These are phyloP conservation scores for Hymenoscyphus occultus DNA, from an alignment of 2,329 filamentous ascomycete species.

Conservation along the genomic window DNA sequence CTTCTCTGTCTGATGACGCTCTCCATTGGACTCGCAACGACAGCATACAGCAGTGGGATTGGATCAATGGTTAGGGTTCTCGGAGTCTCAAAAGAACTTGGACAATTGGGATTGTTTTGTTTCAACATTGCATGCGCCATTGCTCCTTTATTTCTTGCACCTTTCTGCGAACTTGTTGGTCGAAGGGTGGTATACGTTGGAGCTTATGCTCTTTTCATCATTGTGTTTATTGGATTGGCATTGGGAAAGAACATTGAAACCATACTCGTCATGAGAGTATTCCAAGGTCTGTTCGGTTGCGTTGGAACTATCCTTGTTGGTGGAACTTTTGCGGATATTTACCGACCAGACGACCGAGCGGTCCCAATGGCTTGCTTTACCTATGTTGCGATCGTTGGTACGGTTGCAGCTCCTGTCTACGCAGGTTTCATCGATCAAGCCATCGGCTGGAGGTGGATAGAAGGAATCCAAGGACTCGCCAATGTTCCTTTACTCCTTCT, in stretches of 20 bases:
- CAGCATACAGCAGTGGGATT: conserved; percentile 50
- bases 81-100: conserved; percentile 41
- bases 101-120: conserved; percentile 62
- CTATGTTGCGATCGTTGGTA: conserved; percentile 71
- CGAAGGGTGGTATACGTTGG: conserved; percentile 75
- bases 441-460: conserved; percentile 78
- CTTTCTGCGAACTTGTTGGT: conserved; percentile 83
- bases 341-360: conserved; percentile 72
- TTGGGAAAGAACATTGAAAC: conserved; percentile 69
- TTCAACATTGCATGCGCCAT: conserved; percentile 73
- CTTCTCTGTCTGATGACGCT: conserved; percentile 52
- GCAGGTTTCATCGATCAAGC: conserved; percentile 56
- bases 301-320: conserved; percentile 73
- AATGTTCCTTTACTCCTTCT: conserved; percentile 60
- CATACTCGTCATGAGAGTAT: conserved; percentile 65
- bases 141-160: conserved; percentile 84
- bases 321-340: conserved; percentile 86
- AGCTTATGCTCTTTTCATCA: conserved; percentile 45
- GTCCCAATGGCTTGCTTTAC: conserved; percentile 86
- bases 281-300: conserved; percentile 68
- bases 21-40: conserved; percentile 53
- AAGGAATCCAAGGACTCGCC: conserved; percentile 76
- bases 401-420: conserved; percentile 66
- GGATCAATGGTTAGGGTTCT: conserved; percentile 45
- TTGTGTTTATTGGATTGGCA: conserved; percentile 56